Base-by-base conservation (phyloP, 129 eudicot genomes). In the Chrysanthemum makinoi region DNA sequence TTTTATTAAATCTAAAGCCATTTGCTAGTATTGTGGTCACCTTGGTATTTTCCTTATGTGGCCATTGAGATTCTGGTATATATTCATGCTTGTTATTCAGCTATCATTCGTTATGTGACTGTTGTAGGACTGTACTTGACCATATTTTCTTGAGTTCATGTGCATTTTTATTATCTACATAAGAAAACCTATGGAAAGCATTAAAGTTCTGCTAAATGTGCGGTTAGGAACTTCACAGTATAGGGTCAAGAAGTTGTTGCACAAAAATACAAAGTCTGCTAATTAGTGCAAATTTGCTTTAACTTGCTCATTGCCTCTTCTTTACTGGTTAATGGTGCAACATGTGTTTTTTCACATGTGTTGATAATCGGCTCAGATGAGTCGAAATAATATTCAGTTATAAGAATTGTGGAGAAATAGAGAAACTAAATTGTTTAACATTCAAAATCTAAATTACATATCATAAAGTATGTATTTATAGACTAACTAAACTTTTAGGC, bases 121-220 rank as follows among this genome's bases (percentile, higher is more conserved):
- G 63, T 53, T 35, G 64, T 44, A 62, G 43, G 64, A 28, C 52
- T 47, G 28, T 53, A 65, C 48, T 52, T 1, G 50, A 48, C 48
- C 60, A 6, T 10, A 62, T n/a, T 62, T 61, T 60, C 62, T 70
- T 26, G 54, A 54, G 66, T 53, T 74, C 19, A 51, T 47, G 28
- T 74, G 22, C 60, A 4, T 53, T 54, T 75, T 75, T 58, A 66
- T 54, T 54, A 15, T 10, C 26, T 33, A 65, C 46, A 39, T 39
- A 39, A 39, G 46, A 39, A 39, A 39, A 8, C 46, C 46, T 39
- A 39, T 39, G 46, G 46, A 39, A 39, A 39, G 46, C 10, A 39
- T 39, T 39, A 1, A 39, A 39, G 46, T 39, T 39, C 46, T 39
- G 46, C 1, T 39, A 6, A 39, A 39, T 39, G 46, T 8, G 10